Evolutionary conservation across 805 yeast genomes (phyloP).

Genomic region (Lachancea nothofagi): DNA sequence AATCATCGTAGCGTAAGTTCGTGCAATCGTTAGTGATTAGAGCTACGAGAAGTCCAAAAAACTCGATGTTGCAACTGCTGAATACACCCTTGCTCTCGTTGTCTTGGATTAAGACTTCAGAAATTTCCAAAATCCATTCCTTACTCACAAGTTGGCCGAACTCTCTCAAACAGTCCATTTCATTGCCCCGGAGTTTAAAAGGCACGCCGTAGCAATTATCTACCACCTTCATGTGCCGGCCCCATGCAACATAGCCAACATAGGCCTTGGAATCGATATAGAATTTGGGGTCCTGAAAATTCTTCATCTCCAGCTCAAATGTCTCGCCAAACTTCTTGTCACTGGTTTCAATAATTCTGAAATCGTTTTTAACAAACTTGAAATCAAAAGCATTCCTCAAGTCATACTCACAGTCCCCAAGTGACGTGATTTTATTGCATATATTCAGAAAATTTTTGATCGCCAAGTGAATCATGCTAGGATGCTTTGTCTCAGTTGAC

Average conservation of each 20-base stretch:
- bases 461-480: conserved; percentile 55
- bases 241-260: conserved; percentile 78
- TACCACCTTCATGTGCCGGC: conserved; percentile 42
- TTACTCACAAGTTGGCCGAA: conserved; percentile 45
- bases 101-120: conserved; percentile 53
- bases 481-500: conserved; percentile 58
- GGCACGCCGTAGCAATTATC: conserved; percentile 28
- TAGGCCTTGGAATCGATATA: conserved; percentile 53
- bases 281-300: conserved; percentile 41
- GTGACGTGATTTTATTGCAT: conserved; percentile 40
- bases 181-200: conserved; percentile 36
- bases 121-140: conserved; percentile 52
- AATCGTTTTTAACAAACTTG: conserved; percentile 39
- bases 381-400: conserved; percentile 38
- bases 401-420: conserved; percentile 46
- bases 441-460: conserved; percentile 55
- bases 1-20: conserved; percentile 43
- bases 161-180: conserved; percentile 36
- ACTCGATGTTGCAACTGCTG: conserved; percentile 57
- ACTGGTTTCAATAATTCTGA: conserved; percentile 41
- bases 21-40: conserved; percentile 41
- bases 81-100: conserved; percentile 65
- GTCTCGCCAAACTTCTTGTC: conserved; percentile 33
- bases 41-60: conserved; percentile 46
- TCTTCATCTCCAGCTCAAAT: conserved; percentile 50